Percentiles rank a stretch among this genome's conserved stretches.
Conservation (phyloP, 371 early-diverging fungal species). For the Mortierella sp. region DNA sequence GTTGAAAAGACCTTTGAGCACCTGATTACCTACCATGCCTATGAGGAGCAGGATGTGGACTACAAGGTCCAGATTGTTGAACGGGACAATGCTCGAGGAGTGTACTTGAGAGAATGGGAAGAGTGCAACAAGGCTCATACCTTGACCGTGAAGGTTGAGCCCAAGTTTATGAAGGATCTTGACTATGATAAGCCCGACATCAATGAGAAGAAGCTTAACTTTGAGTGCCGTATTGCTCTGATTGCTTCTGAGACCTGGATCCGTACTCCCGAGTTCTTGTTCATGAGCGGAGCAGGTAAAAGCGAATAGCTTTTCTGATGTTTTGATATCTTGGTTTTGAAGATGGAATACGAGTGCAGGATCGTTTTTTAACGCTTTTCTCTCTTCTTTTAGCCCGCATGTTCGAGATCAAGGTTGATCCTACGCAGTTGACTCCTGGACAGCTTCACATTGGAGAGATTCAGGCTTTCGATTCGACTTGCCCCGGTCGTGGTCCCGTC, state of each 20-base stretch:
- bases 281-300: constrained; percentile 72
- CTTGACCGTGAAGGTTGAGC: constrained; percentile 69
- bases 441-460: constrained; percentile 84
- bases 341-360: no score
- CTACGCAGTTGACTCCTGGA: constrained; percentile 79
- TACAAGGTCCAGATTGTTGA: constrained; percentile 62
- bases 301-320: not conserved
- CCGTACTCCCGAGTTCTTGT: constrained; percentile 79
- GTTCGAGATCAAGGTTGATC: constrained; percentile 85
- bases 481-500: constrained; percentile 80
- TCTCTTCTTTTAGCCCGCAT: constrained; percentile 55
- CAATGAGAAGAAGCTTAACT: constrained; percentile 73
- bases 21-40: constrained; percentile 67
- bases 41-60: constrained; percentile 73
- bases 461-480: constrained; percentile 80
- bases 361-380: not conserved
- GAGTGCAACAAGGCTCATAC: constrained; percentile 77
- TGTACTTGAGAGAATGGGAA: constrained; percentile 86
- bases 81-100: constrained; percentile 71
- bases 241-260: constrained; percentile 82
- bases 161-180: constrained; percentile 78
- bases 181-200: constrained; percentile 70
- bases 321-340: not conserved
- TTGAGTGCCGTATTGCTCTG: constrained; percentile 85
- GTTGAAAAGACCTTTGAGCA: constrained; percentile 89